Evolutionary conservation across 2,329 filamentous ascomycete genomes (phyloP), one percentile per base, ranked within the genome.

Genomic region (Dissoconium aciculare): DNA sequence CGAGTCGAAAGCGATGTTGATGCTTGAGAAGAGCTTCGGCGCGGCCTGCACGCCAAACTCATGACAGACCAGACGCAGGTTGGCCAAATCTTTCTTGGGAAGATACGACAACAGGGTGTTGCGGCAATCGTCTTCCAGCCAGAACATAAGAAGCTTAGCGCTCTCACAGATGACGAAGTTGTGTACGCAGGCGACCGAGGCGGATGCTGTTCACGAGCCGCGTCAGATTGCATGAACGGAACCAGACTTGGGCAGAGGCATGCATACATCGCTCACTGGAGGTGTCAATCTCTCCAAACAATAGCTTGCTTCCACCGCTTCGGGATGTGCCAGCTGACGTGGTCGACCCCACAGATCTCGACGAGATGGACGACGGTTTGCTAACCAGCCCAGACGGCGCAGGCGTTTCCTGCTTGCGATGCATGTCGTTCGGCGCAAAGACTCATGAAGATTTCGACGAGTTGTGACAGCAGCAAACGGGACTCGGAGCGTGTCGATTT

Each of bases 11-110:
- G 71, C 79, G 49, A 82, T 55, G 49, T 70, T 66, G 51, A 78
- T 64, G 55, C 75, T 67, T 42, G 70, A 59, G 60, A 85, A 85
- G 46, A 83, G 66, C 33, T 64, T 61, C 50, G 70, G 73, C 44
- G 78, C 80, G 48, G 77, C 65, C 42, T 78, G 63, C 42, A 75
- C 71, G 52, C 73, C 75, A 57, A 74, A 78, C 44, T 78, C 74
- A 45, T 76, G 73, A 46, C 70, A 78, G 45, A 74, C 66, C 32
- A 77, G 64, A 37, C 79, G 72, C 31, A 84, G 44, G 42, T 51
- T 57, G 24, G 55, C 51, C 15, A 65, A 48, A 36, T 64, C 60
- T 24, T 52, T 46, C 25, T 52, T 44, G 9, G 59, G 51, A 6
- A 63, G 39, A 26, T 56, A 51, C 11, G 53, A 53, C 10, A 65